These are phyloP conservation scores for Vaccinium myrtillus DNA, from an alignment of 148 eudicot genomes.

Conservation along the genomic window DNA sequence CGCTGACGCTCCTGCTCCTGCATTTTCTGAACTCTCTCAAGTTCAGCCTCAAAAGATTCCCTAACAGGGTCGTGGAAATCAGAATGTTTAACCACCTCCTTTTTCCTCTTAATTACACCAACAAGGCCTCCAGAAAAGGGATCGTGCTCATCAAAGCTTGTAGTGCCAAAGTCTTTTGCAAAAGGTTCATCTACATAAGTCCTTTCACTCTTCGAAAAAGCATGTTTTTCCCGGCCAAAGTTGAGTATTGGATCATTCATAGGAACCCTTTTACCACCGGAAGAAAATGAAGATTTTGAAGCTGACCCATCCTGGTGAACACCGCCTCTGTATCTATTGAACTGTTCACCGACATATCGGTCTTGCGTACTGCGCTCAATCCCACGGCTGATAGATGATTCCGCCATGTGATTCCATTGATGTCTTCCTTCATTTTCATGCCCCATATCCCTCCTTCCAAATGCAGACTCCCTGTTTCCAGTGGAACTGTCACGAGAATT, in stretches of 20 bases:
- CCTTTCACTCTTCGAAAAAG: slow-evolving; percentile 56
- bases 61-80: slow-evolving; percentile 90
- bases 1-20: slow-evolving; percentile 89
- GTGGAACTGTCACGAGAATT: slow-evolving; percentile 31
- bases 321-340: slow-evolving; percentile 42
- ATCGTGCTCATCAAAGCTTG: slow-evolving; percentile 70
- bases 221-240: slow-evolving; percentile 53
- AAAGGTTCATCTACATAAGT: slow-evolving; percentile 54
- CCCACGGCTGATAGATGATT: slow-evolving; percentile 40
- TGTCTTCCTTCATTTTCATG: slow-evolving; percentile 48
- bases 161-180: slow-evolving; percentile 36
- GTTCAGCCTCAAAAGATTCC: slow-evolving; percentile 99
- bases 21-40: slow-evolving; percentile 93
- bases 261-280: slow-evolving; percentile 43
- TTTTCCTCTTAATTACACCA: slow-evolving; percentile 78
- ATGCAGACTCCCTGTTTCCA: slow-evolving; percentile 33
- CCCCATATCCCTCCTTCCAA: slow-evolving; percentile 55
- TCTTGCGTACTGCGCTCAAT: slow-evolving; percentile 42
- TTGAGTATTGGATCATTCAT: slow-evolving; percentile 44
- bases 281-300: slow-evolving; percentile 49
- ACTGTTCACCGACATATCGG: slow-evolving; percentile 38
- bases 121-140: slow-evolving; percentile 61
- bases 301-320: slow-evolving; percentile 35
- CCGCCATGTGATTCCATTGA: slow-evolving; percentile 41
- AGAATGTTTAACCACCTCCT: slow-evolving; percentile 56